phyloP scores from a whole-genome alignment of 495 filamentous ascomycete genomes.

The Penicillium parvum region DNA sequence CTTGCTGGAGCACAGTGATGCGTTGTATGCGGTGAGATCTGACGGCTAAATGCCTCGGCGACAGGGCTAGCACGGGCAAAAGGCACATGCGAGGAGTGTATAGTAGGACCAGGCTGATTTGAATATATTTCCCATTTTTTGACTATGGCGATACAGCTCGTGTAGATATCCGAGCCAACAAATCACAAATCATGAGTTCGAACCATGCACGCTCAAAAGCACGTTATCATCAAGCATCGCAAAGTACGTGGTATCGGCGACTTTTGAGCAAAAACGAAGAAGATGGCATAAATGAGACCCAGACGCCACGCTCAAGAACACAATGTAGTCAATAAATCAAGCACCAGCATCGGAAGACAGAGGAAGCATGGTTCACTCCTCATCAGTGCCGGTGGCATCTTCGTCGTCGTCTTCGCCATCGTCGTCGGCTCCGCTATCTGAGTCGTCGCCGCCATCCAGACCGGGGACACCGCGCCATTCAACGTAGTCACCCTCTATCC shows the following conservation, averaged over 20 bases:
- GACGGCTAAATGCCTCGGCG: too few relatives aligned
- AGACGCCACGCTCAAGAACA: not conserved
- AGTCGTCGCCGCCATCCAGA: slow-evolving; percentile 58
- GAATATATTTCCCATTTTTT: not conserved
- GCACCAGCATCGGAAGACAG: not conserved
- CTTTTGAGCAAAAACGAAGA: not conserved
- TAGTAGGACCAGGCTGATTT: too few relatives aligned
- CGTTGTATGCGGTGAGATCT: too few relatives aligned
- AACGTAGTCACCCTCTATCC: slow-evolving; percentile 82
- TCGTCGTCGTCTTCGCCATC: slow-evolving; percentile 29
- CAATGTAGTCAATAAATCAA: not conserved
- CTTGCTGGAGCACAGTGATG: too few relatives aligned
- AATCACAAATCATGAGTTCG: slow-evolving; percentile 1
- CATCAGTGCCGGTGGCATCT: slow-evolving; percentile 36
- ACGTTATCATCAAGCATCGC: not conserved
- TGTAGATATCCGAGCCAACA: not conserved
- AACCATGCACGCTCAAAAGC: not conserved
- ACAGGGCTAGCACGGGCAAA: too few relatives aligned
- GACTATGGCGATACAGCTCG: not conserved
- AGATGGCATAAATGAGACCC: not conserved
- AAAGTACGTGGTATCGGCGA: not conserved
- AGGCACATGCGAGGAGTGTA: too few relatives aligned
- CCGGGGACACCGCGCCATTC: slow-evolving; percentile 78
- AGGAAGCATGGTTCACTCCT: slow-evolving; percentile 21
- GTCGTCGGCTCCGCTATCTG: slow-evolving; percentile 37